phyloP scores from a whole-genome alignment of 345 rosid genomes.

The Eucalyptus cloeziana region DNA sequence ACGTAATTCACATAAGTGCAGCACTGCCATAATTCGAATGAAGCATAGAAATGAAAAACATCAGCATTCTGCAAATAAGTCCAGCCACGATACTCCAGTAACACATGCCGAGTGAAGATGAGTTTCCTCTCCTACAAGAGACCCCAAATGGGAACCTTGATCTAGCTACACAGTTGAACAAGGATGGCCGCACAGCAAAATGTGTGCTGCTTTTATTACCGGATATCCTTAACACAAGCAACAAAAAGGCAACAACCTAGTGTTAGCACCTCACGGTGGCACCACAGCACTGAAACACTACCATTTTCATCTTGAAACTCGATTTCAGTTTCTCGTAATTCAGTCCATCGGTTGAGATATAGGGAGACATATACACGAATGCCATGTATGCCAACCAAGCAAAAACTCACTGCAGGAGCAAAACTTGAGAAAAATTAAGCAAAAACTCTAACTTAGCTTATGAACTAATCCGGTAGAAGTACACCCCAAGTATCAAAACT shows the following conservation, averaged over 20 bases:
- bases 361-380: neutral
- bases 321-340: neutral
- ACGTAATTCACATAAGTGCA: neutral
- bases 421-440: neutral
- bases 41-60: neutral
- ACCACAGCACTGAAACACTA: neutral
- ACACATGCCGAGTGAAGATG: neutral
- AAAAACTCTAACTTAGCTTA: neutral
- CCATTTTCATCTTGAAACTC: neutral
- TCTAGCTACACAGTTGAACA: neutral
- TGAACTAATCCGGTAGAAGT: neutral
- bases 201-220: neutral
- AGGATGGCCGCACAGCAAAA: neutral
- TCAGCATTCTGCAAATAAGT: neutral
- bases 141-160: neutral
- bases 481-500: no score
- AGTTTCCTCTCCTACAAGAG: neutral
- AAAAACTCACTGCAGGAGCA: neutral
- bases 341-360: neutral
- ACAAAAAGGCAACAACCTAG: neutral
- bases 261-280: neutral
- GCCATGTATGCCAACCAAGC: neutral
- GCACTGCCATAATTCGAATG: neutral
- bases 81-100: neutral
- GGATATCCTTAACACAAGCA: neutral